A percentile compares a stretch with the other conserved stretches of the same genome.
Evolutionary conservation across 805 yeast species (phyloP).

Genomic region (Candida namnaoensis): DNA sequence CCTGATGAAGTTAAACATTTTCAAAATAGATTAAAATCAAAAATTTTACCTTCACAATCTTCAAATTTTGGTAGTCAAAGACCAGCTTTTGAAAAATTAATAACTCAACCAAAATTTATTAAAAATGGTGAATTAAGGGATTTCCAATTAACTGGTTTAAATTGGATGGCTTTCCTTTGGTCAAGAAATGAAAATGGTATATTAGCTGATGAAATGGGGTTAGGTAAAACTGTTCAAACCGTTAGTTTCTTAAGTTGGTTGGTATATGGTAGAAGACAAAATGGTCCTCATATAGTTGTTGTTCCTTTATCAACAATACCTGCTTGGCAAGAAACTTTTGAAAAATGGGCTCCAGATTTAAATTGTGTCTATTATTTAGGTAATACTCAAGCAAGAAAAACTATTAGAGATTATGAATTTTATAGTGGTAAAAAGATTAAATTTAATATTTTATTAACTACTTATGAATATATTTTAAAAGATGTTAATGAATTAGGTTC

Average conservation of each 20-base stretch:
- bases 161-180: conserved; percentile 99
- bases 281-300: conserved; percentile 95
- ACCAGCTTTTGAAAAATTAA: conserved; percentile 84
- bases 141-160: conserved; percentile 94
- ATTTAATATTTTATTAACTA: conserved; percentile 86
- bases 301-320: conserved; percentile 95
- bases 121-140: conserved; percentile 91
- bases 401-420: conserved; percentile 80
- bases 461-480: conserved; percentile 92
- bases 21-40: conserved; percentile 74
- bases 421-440: conserved; percentile 69
- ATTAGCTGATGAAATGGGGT: conserved; percentile 97
- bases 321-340: conserved; percentile 99
- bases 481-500: conserved; percentile 75
- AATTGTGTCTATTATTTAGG: conserved; percentile 93
- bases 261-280: conserved; percentile 88
- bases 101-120: conserved; percentile 80
- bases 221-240: conserved; percentile 96
- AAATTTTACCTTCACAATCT: conserved; percentile 74
- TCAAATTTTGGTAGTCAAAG: conserved; percentile 68
- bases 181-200: conserved; percentile 96
- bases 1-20: conserved; percentile 79
- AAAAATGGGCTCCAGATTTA: conserved; percentile 94
- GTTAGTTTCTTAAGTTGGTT: conserved; percentile 93
- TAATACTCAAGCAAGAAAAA: conserved; percentile 75